Percentiles rank a stretch among this genome's conserved stretches.
Evolutionary conservation across 2,329 filamentous ascomycete species (phyloP).

Genomic region (Cladosporium sp.): DNA sequence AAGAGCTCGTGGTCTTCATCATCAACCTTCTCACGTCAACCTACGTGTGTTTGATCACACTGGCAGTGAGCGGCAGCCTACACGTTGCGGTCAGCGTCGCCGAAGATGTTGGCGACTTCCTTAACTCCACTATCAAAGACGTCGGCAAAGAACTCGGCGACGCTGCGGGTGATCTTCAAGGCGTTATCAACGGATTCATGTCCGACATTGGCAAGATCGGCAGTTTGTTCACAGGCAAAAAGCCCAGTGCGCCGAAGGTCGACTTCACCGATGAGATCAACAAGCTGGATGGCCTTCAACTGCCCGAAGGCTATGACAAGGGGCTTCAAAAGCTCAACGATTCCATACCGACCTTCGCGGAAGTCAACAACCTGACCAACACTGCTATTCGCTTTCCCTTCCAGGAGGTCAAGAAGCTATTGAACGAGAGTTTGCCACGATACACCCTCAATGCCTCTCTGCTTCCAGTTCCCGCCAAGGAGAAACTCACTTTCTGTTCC

Average conservation of each 20-base stretch:
- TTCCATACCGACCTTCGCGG: constrained; percentile 75
- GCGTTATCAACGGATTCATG: constrained; percentile 55
- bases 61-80: constrained; percentile 75
- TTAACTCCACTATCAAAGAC: constrained; percentile 56
- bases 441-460: constrained; percentile 74
- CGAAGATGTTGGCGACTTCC: constrained; percentile 55
- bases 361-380: constrained; percentile 79
- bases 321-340: constrained; percentile 69
- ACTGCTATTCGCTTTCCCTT: constrained; percentile 75
- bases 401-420: constrained; percentile 67
- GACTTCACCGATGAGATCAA: constrained; percentile 63
- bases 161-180: constrained; percentile 36
- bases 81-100: constrained; percentile 63
- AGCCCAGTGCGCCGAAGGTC: constrained; percentile 48
- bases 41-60: constrained; percentile 82
- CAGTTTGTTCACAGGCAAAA: constrained; percentile 37
- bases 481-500: constrained; percentile 81
- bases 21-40: constrained; percentile 89
- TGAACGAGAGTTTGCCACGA: constrained; percentile 66
- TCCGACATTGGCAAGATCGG: constrained; percentile 44
- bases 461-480: constrained; percentile 80
- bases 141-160: constrained; percentile 56
- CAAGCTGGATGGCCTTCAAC: constrained; percentile 64
- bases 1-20: constrained; percentile 84
- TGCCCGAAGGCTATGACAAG: constrained; percentile 64